Evolutionary conservation across 2,329 filamentous ascomycete genomes (phyloP), one percentile per base, ranked within the genome.

Genomic region (Fusarium burgessii): DNA sequence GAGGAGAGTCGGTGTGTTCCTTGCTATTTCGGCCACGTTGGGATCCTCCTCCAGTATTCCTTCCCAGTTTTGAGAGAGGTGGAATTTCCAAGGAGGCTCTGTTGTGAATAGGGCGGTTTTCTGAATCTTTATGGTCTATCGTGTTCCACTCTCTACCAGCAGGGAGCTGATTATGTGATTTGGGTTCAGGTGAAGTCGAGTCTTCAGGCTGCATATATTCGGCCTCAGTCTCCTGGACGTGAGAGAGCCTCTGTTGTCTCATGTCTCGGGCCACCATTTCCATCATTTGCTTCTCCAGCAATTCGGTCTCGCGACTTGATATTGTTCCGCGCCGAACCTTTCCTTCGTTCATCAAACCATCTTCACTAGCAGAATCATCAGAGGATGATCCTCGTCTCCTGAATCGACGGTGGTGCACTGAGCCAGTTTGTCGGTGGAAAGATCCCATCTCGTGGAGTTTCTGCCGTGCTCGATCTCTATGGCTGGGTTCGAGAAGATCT

Each of bases 231-330:
- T 78, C 75, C 14, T 69, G 72, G 17, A 77, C 70, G n/a, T 78
- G 76, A 2, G 75, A 73, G n/a, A 80, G 73, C 27, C 84, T 82
- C 42, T 81, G 80, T 45, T 80, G 70, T 50, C 55, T 78, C 9
- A 83, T 84, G 75, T 90, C 88, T 66, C 84, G 84, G 9, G 86
- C 86, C 65, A 90, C 83, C 81, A 89, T 86, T 62, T 90, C 87
- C 62, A 85, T 80, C 87, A 90, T 90, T 74, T 90, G 88, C 76
- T 87, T 89, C 67, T 89, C 87, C 15, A 90, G 78, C 15, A 90
- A 80, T 61, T 89, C 86, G 66, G 84, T 86, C 27, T 78, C 68
- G 46, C 80, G 83, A 70, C 84, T 86, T 49, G 83, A 84, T 58
- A 85, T 82, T 3, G 86, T 89, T 14, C 82, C 84, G 43, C 82